Percentiles rank a stretch among this genome's conserved stretches.
Evolutionary conservation across 2,329 filamentous ascomycete species (phyloP).

Genomic region (Botryotinia convoluta): DNA sequence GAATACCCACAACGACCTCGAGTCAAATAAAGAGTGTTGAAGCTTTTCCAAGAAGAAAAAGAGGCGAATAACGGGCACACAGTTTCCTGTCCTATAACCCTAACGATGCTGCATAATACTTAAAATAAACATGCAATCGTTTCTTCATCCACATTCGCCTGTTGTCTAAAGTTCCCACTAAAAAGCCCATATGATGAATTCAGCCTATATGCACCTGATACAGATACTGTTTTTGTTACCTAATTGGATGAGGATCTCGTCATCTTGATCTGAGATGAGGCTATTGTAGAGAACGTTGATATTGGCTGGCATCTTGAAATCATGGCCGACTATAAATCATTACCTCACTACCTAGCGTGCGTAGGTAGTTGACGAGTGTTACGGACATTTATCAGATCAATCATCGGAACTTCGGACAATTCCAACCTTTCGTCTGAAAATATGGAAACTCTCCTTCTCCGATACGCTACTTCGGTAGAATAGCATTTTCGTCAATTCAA

Average conservation of each 20-base stretch:
- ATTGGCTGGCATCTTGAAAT: background rate
- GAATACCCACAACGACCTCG: background rate
- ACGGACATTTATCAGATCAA: background rate
- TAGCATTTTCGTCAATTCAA: background rate
- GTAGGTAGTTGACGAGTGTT: background rate
- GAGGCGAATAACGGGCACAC: background rate
- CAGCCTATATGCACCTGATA: background rate
- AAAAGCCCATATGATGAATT: background rate
- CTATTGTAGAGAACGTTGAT: background rate
- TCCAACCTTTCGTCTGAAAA: background rate
- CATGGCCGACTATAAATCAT: background rate
- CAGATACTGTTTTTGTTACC: background rate
- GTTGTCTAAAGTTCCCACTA: background rate
- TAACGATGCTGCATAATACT: background rate
- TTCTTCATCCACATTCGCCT: background rate
- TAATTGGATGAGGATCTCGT: background rate
- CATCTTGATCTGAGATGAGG: background rate
- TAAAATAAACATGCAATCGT: background rate
- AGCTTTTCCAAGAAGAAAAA: background rate
- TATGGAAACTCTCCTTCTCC: background rate
- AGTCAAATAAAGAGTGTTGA: background rate
- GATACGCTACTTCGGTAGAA: background rate
- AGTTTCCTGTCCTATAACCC: background rate
- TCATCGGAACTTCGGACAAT: background rate
- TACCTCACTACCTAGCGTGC: background rate